A percentile compares a stretch with the other conserved stretches of the same genome.
phyloP scores from a whole-genome alignment of 805 yeast genomes.

The Pichia kluyveri region DNA sequence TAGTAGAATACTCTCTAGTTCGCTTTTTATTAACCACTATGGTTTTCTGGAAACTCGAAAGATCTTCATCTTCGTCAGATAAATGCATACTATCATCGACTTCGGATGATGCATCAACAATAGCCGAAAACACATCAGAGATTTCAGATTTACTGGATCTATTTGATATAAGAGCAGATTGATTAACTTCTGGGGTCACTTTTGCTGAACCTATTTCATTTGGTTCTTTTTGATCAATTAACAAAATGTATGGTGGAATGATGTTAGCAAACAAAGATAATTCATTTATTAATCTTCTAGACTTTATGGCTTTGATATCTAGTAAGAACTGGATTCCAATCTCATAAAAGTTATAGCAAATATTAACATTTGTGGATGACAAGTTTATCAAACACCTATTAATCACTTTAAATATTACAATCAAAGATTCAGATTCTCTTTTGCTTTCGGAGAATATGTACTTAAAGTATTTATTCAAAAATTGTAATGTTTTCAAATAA shows the following conservation, averaged over 20 bases:
- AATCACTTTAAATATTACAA: conserved; percentile 32
- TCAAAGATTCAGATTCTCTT: conserved; percentile 19
- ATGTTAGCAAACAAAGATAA: conserved; percentile 36
- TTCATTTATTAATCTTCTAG: conserved; percentile 35
- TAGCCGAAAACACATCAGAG: neutral
- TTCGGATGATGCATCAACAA: conserved; percentile 2
- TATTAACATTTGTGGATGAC: conserved; percentile 31
- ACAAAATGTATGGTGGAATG: conserved; percentile 30
- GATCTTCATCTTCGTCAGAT: neutral
- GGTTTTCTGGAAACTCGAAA: neutral
- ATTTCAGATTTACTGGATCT: neutral
- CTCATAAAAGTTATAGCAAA: conserved; percentile 30
- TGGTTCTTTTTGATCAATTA: no score
- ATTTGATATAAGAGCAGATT: neutral
- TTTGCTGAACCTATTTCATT: neutral
- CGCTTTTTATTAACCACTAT: neutral
- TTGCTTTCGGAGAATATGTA: conserved; percentile 12
- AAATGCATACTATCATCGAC: conserved; percentile 7
- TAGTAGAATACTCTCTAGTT: neutral
- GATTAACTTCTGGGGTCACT: neutral
- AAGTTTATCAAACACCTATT: conserved; percentile 37
- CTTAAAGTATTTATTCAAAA: conserved; percentile 11
- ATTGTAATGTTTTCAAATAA: conserved; percentile 10
- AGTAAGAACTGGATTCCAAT: conserved; percentile 31
- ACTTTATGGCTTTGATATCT: conserved; percentile 31